Evolutionary conservation across 345 rosid genomes (phyloP), one percentile per base, ranked within the genome.

Genomic region (Ceriops zippeliana): DNA sequence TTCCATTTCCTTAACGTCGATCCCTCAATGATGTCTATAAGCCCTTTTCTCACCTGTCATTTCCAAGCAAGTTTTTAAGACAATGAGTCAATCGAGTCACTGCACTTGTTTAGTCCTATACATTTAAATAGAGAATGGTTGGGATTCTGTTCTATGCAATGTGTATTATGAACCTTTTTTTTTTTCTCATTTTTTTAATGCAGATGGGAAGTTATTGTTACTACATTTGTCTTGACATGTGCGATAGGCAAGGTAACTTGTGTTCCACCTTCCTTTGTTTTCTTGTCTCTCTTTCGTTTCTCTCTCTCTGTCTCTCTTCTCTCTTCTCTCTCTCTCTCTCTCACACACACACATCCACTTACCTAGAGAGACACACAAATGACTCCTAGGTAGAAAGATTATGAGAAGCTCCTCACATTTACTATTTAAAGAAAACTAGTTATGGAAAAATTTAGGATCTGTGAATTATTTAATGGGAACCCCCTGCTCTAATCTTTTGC

Each of bases 141-240:
- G 62, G 8, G 6, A 6, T 30, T 21, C 6, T 31, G 56, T 74
- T 35, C 31, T 38, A 42, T 57, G 30, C 62, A 52, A 7, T 69
- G 56, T 20, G 47, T 37, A 37, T 70, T 37, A 21, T 46, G 65
- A 62, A 67, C 61, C 75, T 17, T 20, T 63, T 16, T 75, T 16
- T 75, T 63, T 27, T 11, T 56, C 20, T 61, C 69, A 69, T 5
- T 30, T 30, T 30, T 37, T 8, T 37, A 61, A 27, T 69, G 73
- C 82, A 90, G 98, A 52, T 84, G 69, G 70, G 87, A 95, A 67
- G 99, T 95, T 58, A 87, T 92, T 74, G 97, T 95, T 61, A 95
- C 98, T 61, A 78, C 98, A 75, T 86, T 82, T 62, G 99, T 95
- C 75, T 81, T 95, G 79, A 81, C 86, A 38, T 92, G 99, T 35